Base-by-base conservation (phyloP, 345 rosid genomes). In the Jatropha curcas region DNA sequence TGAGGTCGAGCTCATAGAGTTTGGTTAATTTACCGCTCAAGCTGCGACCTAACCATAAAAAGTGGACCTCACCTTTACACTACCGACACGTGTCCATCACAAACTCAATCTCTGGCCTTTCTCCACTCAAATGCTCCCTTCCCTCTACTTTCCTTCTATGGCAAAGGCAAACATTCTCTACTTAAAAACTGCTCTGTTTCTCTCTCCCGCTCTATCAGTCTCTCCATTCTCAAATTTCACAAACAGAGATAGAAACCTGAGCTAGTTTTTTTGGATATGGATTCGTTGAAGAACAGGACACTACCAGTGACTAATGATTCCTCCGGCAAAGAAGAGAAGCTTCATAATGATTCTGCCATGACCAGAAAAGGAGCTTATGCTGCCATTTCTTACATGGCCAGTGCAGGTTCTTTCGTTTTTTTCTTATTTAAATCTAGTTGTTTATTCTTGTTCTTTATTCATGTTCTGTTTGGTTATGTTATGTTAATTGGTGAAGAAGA, bases 321-420 rank as follows among this genome's bases (percentile, higher is more conserved):
- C 45, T 43, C 45, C 14, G 7, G 5, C 7, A 45, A 27, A 2
- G 53, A 35, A 27, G 67, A 22, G 33, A 62, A 61, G 30, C 28
- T 17, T n/a, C 31, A 46, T 27, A 68, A 68, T 9, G 71, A 56
- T 14, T 60, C 82, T 3, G 75, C 74, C 62, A 72, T 81, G 81
- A 79, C 84, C 41, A 60, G 19, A 25, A 75, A 60, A 80, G 89
- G 92, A 72, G 81, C 74, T 39, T 77, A 74, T 41, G 94, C 89
- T 41, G 90, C 92, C 31, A 19, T 79, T 73, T 87, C 92, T 68
- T 90, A 87, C 70, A 86, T 88, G 90, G 67, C 74, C 27, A 66
- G 78, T 74, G 88, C 88, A 76, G 88, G 91, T 86, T 22, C 60
- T 24, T 39, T 27, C n/a, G n/a, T n/a, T 55, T 16, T 35, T 12